Conservation (phyloP, 345 rosid species). For the Theobroma cacao region DNA sequence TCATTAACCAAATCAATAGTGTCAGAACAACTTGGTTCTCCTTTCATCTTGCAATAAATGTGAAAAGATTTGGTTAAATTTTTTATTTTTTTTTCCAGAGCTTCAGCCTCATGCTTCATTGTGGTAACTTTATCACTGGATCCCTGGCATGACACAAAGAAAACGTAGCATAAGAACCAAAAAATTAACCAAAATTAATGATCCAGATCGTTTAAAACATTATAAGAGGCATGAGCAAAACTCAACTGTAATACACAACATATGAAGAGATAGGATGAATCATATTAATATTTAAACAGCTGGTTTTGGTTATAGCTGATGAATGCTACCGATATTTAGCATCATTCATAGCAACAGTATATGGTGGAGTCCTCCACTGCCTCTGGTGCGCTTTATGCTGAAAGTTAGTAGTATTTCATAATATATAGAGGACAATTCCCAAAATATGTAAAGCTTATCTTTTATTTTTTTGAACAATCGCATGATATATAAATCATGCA, state of each 20-base stretch:
- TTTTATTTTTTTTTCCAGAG: constrained; percentile 49
- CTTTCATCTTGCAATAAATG: constrained; percentile 40
- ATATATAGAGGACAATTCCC: neutral
- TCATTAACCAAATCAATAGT: constrained; percentile 41
- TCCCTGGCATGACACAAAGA: constrained; percentile 39
- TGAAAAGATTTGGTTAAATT: constrained; percentile 41
- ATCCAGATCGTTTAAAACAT: neutral
- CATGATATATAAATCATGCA: neutral
- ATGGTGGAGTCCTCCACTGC: neutral
- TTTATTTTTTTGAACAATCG: neutral
- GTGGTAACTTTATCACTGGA: constrained; percentile 27
- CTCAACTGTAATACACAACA: neutral
- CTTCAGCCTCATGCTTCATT: constrained; percentile 49
- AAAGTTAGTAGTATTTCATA: neutral
- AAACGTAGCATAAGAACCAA: constrained; percentile 11
- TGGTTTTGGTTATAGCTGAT: neutral
- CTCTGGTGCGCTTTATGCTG: neutral
- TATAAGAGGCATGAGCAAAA: neutral
- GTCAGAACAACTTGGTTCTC: constrained; percentile 38
- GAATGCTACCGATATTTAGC: neutral
- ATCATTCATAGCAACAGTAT: neutral
- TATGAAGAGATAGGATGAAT: neutral
- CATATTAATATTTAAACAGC: neutral
- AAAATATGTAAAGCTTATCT: neutral
- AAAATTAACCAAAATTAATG: neutral